Evolutionary conservation across 2,329 filamentous ascomycete species (phyloP).

Genomic region (Cladophialophora bantiana): DNA sequence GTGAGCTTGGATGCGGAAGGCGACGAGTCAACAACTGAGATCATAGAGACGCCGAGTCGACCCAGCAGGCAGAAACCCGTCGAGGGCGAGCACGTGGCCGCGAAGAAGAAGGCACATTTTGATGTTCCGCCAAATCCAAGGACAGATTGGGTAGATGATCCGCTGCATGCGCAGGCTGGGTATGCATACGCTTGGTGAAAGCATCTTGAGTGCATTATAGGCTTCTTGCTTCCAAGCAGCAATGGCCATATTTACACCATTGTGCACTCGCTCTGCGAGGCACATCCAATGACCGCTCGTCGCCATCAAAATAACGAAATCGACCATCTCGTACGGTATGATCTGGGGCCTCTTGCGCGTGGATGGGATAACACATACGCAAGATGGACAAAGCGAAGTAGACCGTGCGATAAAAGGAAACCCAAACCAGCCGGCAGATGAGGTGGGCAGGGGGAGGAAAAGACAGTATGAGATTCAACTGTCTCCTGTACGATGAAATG

Average conservation of each 20-base stretch:
- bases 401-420: no score
- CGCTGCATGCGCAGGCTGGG: constrained; percentile 6
- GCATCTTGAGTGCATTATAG: neutral
- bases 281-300: no score
- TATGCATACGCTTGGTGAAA: constrained; percentile 18
- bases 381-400: no score
- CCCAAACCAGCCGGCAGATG: no score
- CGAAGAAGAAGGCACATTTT: constrained; percentile 16
- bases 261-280: no score
- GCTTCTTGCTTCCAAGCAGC: neutral
- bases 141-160: neutral
- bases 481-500: no score
- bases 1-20: neutral
- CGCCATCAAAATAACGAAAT: no score
- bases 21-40: constrained; percentile 17
- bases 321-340: no score
- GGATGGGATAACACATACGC: no score
- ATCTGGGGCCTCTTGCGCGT: no score
- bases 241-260: neutral
- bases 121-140: neutral
- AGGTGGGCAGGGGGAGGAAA: no score
- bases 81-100: neutral
- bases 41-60: constrained; percentile 21
- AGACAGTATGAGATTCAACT: no score
- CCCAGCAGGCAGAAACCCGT: neutral